These are phyloP conservation scores for Juncus inflexus DNA, from an alignment of 176 grass and related monocot species.

Conservation along the genomic window DNA sequence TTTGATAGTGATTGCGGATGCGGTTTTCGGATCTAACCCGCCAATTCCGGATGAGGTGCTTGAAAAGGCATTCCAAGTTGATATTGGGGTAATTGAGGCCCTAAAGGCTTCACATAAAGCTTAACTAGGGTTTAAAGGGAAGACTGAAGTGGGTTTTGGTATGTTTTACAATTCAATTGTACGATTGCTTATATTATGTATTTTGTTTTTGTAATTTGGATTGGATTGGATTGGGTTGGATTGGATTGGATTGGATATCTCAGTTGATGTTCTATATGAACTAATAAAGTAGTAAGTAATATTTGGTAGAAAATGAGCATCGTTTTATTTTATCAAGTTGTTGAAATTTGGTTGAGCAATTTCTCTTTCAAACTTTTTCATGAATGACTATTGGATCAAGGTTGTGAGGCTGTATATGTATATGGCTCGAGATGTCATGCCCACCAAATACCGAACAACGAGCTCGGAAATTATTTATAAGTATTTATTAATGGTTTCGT, in stretches of 20 bases:
- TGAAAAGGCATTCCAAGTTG: conserved; percentile 38
- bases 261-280: background rate
- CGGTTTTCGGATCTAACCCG: conserved; percentile 25
- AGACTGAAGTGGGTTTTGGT: too few relatives aligned
- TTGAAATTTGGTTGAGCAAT: background rate
- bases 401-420: too few relatives aligned
- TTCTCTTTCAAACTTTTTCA: conserved; percentile 9
- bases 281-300: background rate
- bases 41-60: conserved; percentile 30
- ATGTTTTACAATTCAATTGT: background rate
- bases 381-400: conserved; percentile 4
- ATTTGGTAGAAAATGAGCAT: conserved; percentile 5
- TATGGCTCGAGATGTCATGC: too few relatives aligned
- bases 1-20: conserved; percentile 13
- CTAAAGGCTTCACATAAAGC: conserved; percentile 31
- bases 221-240: background rate
- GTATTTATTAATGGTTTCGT: too few relatives aligned
- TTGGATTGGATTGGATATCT: background rate
- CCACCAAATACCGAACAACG: too few relatives aligned
- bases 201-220: conserved; percentile 18
- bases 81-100: conserved; percentile 22
- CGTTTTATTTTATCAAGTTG: background rate
- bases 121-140: background rate
- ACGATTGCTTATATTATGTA: background rate
- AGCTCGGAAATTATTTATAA: too few relatives aligned